Evolutionary conservation across 148 eudicot genomes (phyloP), one percentile per base, ranked within the genome.

Genomic region (Fagopyrum tataricum): DNA sequence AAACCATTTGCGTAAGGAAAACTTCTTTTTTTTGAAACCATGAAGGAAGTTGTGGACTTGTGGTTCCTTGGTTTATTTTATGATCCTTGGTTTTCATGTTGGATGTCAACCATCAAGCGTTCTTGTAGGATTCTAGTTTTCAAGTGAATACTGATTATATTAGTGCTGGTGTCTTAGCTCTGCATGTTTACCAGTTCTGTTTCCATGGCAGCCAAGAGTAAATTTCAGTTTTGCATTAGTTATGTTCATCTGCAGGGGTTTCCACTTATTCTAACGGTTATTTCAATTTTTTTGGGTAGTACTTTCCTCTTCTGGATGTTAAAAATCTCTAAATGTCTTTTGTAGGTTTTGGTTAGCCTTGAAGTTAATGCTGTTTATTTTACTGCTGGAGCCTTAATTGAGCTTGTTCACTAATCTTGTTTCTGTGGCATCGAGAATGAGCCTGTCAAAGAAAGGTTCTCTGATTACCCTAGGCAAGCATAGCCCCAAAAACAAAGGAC

Each of bases 401-500:
- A 43, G 40, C 9, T 77, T 41, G 53, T 83, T 44, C 78, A 73
- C 70, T 73, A 75, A 37, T 26, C 58, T 72, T 64, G 4, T 52
- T 67, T 64, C 53, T 68, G 67, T 51, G 44, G 71, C 74, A n/a
- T 61, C 52, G 67, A 89, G 79, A 82, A 91, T 91, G 98, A 91
- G 82, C 92, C 81, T 84, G 64, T 84, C 85, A 53, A 87, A 86
- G 76, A 87, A 83, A 82, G 88, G 78, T 72, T 78, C 86, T 72
- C 83, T 79, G 14, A 49, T 73, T 23, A 71, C 76, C 49, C 78
- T 78, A 74, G 77, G 73, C 61, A 83, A 78, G 70, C 80, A 81
- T 37, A 75, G 71, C 68, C 62, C 73, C 64, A 5, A 76, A 15
- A 72, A 51, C 20, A 87, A 87, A 76, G 82, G 79, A 81, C 81